These are phyloP conservation scores for Ascodesmis nigricans DNA, from an alignment of 495 filamentous ascomycete species.

Conservation along the genomic window DNA sequence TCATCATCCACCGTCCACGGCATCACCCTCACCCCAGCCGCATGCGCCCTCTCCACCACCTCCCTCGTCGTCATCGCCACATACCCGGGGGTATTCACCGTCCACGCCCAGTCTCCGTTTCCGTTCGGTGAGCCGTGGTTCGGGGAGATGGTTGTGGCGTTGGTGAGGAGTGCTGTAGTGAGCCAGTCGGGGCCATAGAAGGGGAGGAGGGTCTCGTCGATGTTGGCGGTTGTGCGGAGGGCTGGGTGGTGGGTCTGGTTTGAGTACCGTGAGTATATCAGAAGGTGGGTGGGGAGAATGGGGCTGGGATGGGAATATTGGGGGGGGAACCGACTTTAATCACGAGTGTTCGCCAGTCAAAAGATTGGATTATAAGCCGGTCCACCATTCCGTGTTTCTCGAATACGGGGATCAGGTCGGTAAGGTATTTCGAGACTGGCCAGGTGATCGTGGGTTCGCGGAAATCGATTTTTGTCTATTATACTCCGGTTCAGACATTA, in stretches of 20 bases:
- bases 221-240: too few species aligned
- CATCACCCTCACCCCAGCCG: constrained; percentile 3
- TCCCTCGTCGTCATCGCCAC: constrained; percentile 4
- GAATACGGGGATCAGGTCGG: constrained; percentile 3
- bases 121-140: constrained; percentile 2
- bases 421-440: constrained; percentile 1
- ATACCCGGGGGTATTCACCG: constrained; percentile 1
- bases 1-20: constrained; percentile 9
- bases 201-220: too few species aligned
- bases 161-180: neutral
- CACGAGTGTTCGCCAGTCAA: constrained; percentile 6
- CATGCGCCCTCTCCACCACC: constrained; percentile 5
- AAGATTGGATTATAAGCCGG: constrained; percentile 4
- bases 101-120: neutral
- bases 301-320: too few species aligned
- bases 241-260: too few species aligned
- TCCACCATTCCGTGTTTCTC: constrained; percentile 1
- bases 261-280: too few species aligned
- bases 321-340: too few species aligned
- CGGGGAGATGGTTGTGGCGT: constrained; percentile 1
- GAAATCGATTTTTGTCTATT: constrained; percentile 6
- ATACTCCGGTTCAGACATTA: too few species aligned
- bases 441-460: constrained; percentile 1
- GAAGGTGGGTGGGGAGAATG: too few species aligned
- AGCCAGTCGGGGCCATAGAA: constrained; percentile 6